These are phyloP conservation scores for Chimonanthus praecox DNA, from an alignment of 164 flowering plant genomes.

Conservation along the genomic window DNA sequence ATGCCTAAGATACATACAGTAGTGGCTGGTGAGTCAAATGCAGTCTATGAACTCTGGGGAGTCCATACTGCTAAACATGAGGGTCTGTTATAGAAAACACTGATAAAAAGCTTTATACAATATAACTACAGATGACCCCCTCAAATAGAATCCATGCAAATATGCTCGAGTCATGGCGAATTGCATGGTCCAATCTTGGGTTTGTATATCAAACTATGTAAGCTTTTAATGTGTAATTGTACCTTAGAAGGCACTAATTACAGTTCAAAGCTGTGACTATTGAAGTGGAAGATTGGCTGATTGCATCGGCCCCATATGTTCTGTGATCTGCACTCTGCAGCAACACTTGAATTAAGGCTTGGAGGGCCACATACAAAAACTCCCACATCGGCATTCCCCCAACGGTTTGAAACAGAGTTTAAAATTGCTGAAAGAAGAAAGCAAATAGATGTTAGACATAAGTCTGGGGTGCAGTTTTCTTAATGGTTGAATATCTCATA, in stretches of 20 bases:
- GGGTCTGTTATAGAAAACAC: not conserved
- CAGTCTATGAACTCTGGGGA: not conserved
- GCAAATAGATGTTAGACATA: not conserved
- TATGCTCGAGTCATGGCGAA: not conserved
- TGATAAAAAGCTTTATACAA: not conserved
- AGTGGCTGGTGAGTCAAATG: not conserved
- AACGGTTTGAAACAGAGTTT: constrained; percentile 30
- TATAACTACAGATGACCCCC: not conserved
- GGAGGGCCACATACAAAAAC: constrained; percentile 86
- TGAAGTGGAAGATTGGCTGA: constrained; percentile 66
- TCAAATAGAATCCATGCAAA: not conserved
- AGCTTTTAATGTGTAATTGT: not conserved
- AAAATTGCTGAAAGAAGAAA: constrained; percentile 51
- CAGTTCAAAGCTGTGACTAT: constrained; percentile 82
- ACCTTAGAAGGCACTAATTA: constrained; percentile 17
- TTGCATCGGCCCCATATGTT: constrained; percentile 34
- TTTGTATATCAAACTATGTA: not conserved
- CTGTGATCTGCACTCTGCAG: constrained; percentile 63
- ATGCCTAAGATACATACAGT: not conserved
- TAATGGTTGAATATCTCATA: not conserved
- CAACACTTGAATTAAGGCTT: constrained; percentile 66
- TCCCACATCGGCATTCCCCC: constrained; percentile 78
- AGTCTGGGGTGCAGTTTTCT: not conserved
- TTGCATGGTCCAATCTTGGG: not conserved
- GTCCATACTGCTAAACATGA: not conserved